These are phyloP conservation scores for Coemansia sp. DNA, from an alignment of 192 early-diverging fungal genomes.

Conservation along the genomic window DNA sequence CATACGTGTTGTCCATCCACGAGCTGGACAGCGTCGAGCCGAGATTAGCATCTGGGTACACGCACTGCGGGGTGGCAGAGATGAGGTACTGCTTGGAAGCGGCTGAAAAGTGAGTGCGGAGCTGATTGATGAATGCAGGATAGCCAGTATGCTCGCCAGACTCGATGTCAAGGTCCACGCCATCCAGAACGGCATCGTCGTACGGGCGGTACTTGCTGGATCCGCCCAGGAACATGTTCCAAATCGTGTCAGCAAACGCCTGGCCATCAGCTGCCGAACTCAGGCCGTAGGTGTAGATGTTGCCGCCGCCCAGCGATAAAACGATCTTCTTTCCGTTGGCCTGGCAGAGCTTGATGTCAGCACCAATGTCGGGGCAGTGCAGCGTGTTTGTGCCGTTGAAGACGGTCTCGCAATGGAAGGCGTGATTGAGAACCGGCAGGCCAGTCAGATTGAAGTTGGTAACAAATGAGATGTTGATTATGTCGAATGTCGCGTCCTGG, in stretches of 20 bases:
- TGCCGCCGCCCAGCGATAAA: slow-evolving; percentile 72
- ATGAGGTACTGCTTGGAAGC: slow-evolving; percentile 61
- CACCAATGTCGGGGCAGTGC: slow-evolving; percentile 68
- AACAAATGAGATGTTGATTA: slow-evolving; percentile 66
- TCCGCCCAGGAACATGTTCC: slow-evolving; percentile 77
- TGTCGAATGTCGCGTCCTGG: slow-evolving; percentile 56
- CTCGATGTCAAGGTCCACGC: slow-evolving; percentile 75
- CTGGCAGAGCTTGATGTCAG: slow-evolving; percentile 76
- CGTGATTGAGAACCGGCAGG: slow-evolving; percentile 69
- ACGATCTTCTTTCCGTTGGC: slow-evolving; percentile 72
- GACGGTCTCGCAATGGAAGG: slow-evolving; percentile 65
- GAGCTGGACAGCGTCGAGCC: slow-evolving; percentile 59
- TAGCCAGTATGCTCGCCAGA: slow-evolving; percentile 63
- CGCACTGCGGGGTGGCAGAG: slow-evolving; percentile 74
- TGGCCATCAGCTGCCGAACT: slow-evolving; percentile 57
- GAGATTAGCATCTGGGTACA: slow-evolving; percentile 69
- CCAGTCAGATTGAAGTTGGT: slow-evolving; percentile 64
- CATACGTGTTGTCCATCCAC: slow-evolving; percentile 68
- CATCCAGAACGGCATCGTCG: slow-evolving; percentile 72
- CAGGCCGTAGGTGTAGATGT: slow-evolving; percentile 66
- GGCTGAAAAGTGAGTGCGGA: slow-evolving; percentile 59
- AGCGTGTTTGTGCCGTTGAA: slow-evolving; percentile 64
- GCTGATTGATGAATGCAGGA: slow-evolving; percentile 59
- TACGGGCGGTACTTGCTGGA: slow-evolving; percentile 65
- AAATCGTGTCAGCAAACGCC: slow-evolving; percentile 70